Base-by-base conservation (phyloP, 208 protist genomes). In the Crithidia sp. region DNA sequence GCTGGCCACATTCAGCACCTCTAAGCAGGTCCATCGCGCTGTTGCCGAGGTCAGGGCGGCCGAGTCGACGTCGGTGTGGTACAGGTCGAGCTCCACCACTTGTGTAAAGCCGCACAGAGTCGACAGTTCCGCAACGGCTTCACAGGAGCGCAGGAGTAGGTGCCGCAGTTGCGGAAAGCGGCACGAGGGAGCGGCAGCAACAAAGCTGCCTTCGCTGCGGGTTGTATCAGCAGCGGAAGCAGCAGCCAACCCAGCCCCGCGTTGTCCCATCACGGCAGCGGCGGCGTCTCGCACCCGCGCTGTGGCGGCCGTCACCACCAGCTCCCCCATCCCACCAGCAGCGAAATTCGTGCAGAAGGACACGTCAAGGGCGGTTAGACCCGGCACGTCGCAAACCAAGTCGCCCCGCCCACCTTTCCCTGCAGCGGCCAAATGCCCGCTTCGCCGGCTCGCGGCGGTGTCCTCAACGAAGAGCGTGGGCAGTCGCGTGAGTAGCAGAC, bases 61-160 rank as follows among this genome's bases (percentile, higher is more conserved):
- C 0, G 71, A 71, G 43, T 72, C 74, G 39, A 91, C 69, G 50
- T 41, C 67, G n/a, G 86, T 91, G 80, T 91, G 86, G 65, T 91
- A 83, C 2, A 91, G 72, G 49, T 91, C 86, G 19, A 91, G 80
- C 58, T 88, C 80, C 39, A 67, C 71, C 3, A 91, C 69, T 9
- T 64, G 65, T 12, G 70, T 69, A 37, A 86, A 54, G 6, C 64
- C 45, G 12, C 61, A 60, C 37, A 91, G 73, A 16, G 76, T 59
- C 0, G 36, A 36, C 28, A 91, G 71, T 36, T 84, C 62, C 16
- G 45, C 50, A 16, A 91, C 58, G 16, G 69, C 74, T 17, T 85
- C 79, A 52, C 86, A 91, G 4, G 80, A 85, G 17, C 84, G 83
- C 50, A 91, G 58, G 9, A 76, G 60, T 0, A 91, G 56, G 39